phyloP scores from a whole-genome alignment of 257 asterid species.

The Jaltomata sinuosa region DNA sequence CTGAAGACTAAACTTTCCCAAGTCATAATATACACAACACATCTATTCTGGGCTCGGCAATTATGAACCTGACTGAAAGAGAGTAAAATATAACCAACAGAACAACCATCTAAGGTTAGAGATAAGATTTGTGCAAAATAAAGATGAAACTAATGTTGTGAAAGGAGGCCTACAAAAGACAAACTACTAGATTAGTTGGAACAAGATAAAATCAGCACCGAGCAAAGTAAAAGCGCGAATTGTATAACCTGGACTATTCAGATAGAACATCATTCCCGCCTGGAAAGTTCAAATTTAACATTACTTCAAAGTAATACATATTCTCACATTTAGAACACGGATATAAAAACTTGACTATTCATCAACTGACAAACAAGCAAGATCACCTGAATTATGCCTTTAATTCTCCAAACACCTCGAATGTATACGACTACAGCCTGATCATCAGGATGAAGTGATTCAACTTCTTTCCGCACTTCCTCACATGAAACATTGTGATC shows the following conservation, averaged over 20 bases:
- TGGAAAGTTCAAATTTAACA: background rate
- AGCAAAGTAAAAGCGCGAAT: background rate
- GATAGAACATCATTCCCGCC: background rate
- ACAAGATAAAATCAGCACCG: background rate
- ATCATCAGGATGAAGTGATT: constrained; percentile 85
- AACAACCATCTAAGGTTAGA: background rate
- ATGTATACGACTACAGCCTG: constrained; percentile 57
- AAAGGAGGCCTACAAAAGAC: background rate
- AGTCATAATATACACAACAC: background rate
- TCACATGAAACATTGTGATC: constrained; percentile 88
- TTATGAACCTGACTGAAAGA: background rate
- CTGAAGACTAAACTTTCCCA: background rate
- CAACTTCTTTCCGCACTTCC: constrained; percentile 80
- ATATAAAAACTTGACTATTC: background rate
- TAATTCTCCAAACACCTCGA: constrained; percentile 97
- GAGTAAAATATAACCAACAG: background rate
- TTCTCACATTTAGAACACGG: background rate
- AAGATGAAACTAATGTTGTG: background rate
- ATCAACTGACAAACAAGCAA: background rate
- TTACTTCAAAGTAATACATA: background rate
- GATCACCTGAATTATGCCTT: constrained; percentile 91
- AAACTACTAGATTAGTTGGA: background rate
- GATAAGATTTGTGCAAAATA: background rate
- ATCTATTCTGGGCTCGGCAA: background rate
- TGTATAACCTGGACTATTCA: background rate